Percentiles rank a stretch among this genome's conserved stretches.
phyloP scores from a whole-genome alignment of 2,329 filamentous ascomycete genomes.

The Esteya vermicola region DNA sequence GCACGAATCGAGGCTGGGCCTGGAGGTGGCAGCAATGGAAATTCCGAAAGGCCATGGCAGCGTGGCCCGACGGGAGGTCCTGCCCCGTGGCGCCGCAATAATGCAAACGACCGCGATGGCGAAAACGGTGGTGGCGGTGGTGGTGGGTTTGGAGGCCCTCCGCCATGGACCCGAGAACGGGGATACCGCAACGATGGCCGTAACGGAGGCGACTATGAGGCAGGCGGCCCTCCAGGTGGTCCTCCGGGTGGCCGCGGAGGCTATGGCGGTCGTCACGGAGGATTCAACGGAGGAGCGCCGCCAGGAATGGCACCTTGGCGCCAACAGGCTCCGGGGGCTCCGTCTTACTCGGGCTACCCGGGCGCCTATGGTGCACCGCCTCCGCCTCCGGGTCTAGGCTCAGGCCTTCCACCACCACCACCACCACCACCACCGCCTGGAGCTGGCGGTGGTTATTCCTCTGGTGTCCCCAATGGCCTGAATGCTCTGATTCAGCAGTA shows the following conservation, averaged over 20 bases:
- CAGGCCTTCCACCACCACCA: conserved; percentile 2
- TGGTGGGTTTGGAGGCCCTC: conserved; percentile 27
- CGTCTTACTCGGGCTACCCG: conserved; percentile 13
- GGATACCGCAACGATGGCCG: conserved; percentile 30
- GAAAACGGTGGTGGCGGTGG: conserved; percentile 21
- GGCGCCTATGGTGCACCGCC: conserved; percentile 36
- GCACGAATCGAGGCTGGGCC: conserved; percentile 80
- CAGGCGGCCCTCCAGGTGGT: conserved; percentile 1
- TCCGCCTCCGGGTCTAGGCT: conserved; percentile 4
- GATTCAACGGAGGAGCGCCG: conserved; percentile 29
- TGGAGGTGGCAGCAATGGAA: conserved; percentile 41
- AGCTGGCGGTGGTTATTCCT: conserved; percentile 23
- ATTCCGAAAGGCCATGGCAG: conserved; percentile 79
- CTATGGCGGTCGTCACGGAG: conserved; percentile 12
- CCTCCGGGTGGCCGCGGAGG: conserved; percentile 4
- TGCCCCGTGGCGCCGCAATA: conserved; percentile 62
- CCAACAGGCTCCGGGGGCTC: conserved; percentile 20
- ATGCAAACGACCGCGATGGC: conserved; percentile 35
- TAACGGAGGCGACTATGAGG: conserved; percentile 21
- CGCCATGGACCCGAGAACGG: conserved; percentile 50
- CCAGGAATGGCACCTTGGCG: conserved; percentile 37
- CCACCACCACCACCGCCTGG: conserved; percentile 10
- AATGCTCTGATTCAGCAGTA: conserved; percentile 54
- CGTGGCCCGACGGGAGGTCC: conserved; percentile 70
- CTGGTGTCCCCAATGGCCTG: conserved; percentile 39